Conservation (phyloP, 148 eudicot species). For the Spergularia marina region DNA sequence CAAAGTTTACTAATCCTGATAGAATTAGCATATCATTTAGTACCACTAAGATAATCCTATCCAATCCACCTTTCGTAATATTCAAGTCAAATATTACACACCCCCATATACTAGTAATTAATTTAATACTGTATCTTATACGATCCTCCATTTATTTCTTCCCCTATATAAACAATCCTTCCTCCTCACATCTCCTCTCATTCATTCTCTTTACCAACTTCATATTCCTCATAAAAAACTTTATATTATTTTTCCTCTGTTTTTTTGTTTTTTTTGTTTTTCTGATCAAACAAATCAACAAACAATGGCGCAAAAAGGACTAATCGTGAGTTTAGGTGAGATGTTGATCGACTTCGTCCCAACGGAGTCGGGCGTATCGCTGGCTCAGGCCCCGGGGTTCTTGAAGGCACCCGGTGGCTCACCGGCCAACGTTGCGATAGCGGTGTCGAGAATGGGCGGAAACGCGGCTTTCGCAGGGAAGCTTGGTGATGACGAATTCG, state of each 20-base stretch:
- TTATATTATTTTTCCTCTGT: neutral
- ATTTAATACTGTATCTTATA: no score
- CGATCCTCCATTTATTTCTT: neutral
- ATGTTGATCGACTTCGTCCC: conserved; percentile 91
- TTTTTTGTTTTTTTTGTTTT: no score
- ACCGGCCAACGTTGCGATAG: conserved; percentile 88
- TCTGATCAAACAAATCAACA: neutral
- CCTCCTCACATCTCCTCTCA: neutral
- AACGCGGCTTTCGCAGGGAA: conserved; percentile 75
- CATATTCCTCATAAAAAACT: neutral
- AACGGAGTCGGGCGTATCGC: conserved; percentile 75
- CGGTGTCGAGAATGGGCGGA: conserved; percentile 67
- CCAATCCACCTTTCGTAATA: conserved; percentile 2
- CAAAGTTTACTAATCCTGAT: no score
- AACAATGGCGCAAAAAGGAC: conserved; percentile 3
- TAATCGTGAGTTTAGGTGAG: conserved; percentile 77
- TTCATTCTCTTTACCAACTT: neutral
- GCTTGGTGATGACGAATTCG: conserved; percentile 87
- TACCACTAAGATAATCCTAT: neutral
- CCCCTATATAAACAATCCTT: conserved; percentile 9
- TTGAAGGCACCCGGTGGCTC: conserved; percentile 89
- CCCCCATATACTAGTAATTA: no score
- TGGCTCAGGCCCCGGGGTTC: conserved; percentile 84
- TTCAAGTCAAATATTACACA: conserved; percentile 8
- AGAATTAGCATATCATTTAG: neutral